A percentile compares a stretch with the other conserved stretches of the same genome.
Conservation (phyloP, 805 yeast genomes). For the Cyberlindnera lachancei region DNA sequence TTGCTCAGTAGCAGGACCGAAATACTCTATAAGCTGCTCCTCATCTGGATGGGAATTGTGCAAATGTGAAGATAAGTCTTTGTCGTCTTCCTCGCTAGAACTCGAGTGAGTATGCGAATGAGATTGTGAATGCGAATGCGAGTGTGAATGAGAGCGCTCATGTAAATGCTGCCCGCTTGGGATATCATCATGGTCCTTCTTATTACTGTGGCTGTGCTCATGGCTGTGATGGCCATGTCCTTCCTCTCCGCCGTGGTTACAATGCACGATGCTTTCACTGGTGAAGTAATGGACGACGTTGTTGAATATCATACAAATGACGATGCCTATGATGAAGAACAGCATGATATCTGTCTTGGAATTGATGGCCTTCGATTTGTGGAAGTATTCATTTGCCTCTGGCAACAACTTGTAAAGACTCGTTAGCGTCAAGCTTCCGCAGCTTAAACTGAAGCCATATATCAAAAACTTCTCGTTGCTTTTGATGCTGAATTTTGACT, state of each 20-base stretch:
- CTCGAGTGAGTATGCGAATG: conserved; percentile 3
- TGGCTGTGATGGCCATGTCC: conserved; percentile 14
- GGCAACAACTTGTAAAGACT: conserved; percentile 76
- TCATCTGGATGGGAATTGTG: conserved; percentile 2
- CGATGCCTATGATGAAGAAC: conserved; percentile 51
- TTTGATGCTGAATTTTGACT: conserved; percentile 42
- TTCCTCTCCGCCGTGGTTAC: conserved; percentile 53
- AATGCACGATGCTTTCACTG: conserved; percentile 77
- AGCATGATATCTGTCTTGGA: conserved; percentile 29
- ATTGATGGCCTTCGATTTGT: conserved; percentile 17
- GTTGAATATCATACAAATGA: conserved; percentile 54
- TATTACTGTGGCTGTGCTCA: conserved; percentile 11
- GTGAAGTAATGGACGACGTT: conserved; percentile 63
- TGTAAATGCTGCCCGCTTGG: conserved; percentile 1
- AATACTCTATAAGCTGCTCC: conserved; percentile 2
- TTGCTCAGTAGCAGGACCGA: neutral
- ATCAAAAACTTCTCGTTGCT: conserved; percentile 61
- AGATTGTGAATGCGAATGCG: conserved; percentile 10
- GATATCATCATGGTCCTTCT: conserved; percentile 2
- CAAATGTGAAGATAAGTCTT: conserved; percentile 1
- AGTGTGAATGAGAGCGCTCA: conserved; percentile 9
- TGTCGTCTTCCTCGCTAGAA: conserved; percentile 3
- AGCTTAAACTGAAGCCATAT: conserved; percentile 65
- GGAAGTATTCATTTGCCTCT: conserved; percentile 43
- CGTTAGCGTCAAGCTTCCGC: conserved; percentile 80